Evolutionary conservation across 169 alveolate genomes (phyloP), one percentile per base, ranked within the genome.

Genomic region (Plasmodium blacklocki): DNA sequence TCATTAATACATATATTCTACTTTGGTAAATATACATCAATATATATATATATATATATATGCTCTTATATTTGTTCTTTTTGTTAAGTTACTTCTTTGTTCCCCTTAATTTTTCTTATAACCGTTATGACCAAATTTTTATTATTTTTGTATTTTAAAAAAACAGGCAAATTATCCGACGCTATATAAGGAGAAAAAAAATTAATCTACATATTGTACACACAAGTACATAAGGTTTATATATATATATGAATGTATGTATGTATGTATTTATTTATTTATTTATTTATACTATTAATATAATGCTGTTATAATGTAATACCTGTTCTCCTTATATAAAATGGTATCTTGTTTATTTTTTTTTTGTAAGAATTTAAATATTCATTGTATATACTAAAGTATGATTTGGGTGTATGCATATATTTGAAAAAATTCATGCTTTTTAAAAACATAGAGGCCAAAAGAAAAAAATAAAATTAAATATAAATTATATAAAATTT

Each of bases 81-180:
- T 39, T 39, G 47, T 39, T 39, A 0, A 39, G 11, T 39, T 59
- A 86, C 92, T 90, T 71, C 88, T 59, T 92, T 66, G 60, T 93
- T 94, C 39, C 96, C 96, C 71, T 90, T 92, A 18, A 92, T 91
- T 73, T 94, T 94, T 54, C 94, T 75, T 32, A 94, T 93, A 50
- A 90, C 93, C 8, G 96, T 94, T 43, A 88, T 92, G 21, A 92
- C 96, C 23, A 71, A 72, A 56, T 94, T 94, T 21, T 88, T 92
- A 71, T 92, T 94, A 59, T 94, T 92, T 21, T 91, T 73, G 88
- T 94, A 74, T 67, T 92, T 94, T 50, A 94, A 93, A 66, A 94
- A 94, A 23, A 94, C 95, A n/a, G 96, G 94, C 56, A 94, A 74
- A 74, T 94, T 94, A 15, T 91, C 96, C 1, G 96, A 94, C 12